Evolutionary conservation across 2,329 filamentous ascomycete species (phyloP).

Genomic region (Microsporum audouinii): DNA sequence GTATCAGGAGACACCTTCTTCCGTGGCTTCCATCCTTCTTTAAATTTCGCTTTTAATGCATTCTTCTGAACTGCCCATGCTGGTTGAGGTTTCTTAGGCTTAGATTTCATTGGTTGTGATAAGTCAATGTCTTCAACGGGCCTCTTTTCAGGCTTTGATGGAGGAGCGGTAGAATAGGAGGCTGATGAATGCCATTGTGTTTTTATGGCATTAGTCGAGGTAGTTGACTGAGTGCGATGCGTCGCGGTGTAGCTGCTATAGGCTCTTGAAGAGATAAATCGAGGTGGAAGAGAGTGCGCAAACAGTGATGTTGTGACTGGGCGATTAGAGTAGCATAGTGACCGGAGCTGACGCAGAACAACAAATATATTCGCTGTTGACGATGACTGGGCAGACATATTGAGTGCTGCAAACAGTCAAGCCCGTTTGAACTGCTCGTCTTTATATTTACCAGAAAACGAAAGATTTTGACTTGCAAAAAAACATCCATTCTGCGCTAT

Average conservation of each 20-base stretch:
- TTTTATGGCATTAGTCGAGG: neutral
- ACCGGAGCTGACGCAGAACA: neutral
- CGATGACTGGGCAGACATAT: neutral
- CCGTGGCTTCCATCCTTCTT: slow-evolving; percentile 63
- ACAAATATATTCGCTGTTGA: neutral
- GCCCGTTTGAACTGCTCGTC: neutral
- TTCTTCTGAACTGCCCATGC: slow-evolving; percentile 67
- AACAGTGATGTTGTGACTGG: neutral
- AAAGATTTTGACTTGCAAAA: neutral
- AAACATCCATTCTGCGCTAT: neutral
- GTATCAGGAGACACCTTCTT: slow-evolving; percentile 89
- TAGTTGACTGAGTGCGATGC: too few relatives aligned
- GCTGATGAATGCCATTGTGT: neutral
- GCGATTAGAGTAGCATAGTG: neutral
- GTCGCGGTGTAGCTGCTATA: neutral
- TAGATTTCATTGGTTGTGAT: slow-evolving; percentile 9
- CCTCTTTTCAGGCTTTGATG: neutral
- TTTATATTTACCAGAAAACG: neutral
- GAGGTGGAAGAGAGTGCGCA: neutral
- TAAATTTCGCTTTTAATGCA: slow-evolving; percentile 65
- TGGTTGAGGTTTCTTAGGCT: slow-evolving; percentile 31
- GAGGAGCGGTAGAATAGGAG: neutral
- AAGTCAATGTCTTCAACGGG: neutral
- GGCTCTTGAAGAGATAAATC: neutral
- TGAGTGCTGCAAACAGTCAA: neutral